Evolutionary conservation across 371 early-diverging fungal species (phyloP).

Genomic region (Choanephora cucurbitarum): DNA sequence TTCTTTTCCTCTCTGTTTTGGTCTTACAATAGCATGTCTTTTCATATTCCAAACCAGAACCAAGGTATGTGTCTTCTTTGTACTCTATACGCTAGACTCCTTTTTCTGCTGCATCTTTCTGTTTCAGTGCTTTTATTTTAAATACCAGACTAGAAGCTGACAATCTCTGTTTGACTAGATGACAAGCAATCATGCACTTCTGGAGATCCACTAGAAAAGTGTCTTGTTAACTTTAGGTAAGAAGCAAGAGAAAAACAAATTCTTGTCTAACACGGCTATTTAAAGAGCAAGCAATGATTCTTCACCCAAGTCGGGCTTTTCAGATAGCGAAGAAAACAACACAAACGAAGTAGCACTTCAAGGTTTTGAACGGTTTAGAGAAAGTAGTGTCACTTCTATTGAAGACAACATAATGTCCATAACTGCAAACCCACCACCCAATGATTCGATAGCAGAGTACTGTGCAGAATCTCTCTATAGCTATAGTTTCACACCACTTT

Average conservation of each 20-base stretch:
- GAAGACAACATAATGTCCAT: not conserved
- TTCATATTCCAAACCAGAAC: not conserved
- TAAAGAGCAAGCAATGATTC: not conserved
- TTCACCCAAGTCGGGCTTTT: conserved; percentile 10
- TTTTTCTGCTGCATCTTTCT: not conserved
- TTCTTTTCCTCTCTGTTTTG: not conserved
- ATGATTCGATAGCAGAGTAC: conserved; percentile 26
- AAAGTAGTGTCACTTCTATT: not conserved
- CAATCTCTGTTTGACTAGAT: not conserved
- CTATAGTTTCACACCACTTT: conserved; percentile 56
- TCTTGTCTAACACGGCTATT: not conserved
- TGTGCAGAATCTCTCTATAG: conserved; percentile 58
- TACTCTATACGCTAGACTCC: not conserved
- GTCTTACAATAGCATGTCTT: not conserved
- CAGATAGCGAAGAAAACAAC: conserved; percentile 17
- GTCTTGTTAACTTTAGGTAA: not conserved
- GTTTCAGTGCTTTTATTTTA: not conserved
- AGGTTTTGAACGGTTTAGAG: conserved; percentile 12
- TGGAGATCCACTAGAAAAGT: not conserved
- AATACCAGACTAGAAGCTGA: not conserved
- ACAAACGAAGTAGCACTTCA: conserved; percentile 7
- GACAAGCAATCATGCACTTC: not conserved
- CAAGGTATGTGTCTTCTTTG: no score
- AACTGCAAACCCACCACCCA: not conserved
- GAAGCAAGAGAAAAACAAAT: not conserved